Base-by-base conservation (phyloP, 805 yeast genomes). In the Lipomyces orientalis region DNA sequence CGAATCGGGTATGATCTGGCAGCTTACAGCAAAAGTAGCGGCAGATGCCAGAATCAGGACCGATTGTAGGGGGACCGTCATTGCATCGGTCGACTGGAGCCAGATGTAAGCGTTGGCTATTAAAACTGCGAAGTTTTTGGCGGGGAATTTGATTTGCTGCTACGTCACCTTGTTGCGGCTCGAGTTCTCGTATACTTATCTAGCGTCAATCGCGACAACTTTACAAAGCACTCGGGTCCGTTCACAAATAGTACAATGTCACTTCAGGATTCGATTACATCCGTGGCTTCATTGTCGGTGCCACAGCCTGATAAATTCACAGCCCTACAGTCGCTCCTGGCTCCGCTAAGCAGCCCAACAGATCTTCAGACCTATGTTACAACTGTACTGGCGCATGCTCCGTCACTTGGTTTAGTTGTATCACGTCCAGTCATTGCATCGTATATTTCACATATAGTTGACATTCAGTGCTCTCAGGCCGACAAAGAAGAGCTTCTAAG, bases 1-100 rank as follows among this genome's bases (percentile, higher is more conserved):
- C 37, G 76, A 73, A 29, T 67, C 69, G 43, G 75, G 74, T 19
- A 67, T 68, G 31, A 22, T 19, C 25, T 31, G 31, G 31, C 54
- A 35, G 25, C 64, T 60, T 9, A 39, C 46, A n/a, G 34, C 58
- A 16, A 65, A 58, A 7, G 62, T 34, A 52, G 61, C 67, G n/a
- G 33, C 39, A 19, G 61, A 29, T 10, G 33, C 61, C 14, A 56
- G 51, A 14, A 60, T 19, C 62, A 60, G 31, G 58, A 51, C 46
- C 25, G 22, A 29, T 8, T 43, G 37, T 12, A 58, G 8, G 7
- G 49, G 49, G 33, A 58, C 12, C 4, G 60, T 52, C 55, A 52
- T 52, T 52, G 55, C 55, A 52, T 52, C 22, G 55, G 34, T 22
- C 14, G 54, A 25, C 39, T 49, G 34, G 35, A 6, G 39, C 33